Base-by-base conservation (phyloP, 169 alveolate genomes). In the Fabrea salina region DNA sequence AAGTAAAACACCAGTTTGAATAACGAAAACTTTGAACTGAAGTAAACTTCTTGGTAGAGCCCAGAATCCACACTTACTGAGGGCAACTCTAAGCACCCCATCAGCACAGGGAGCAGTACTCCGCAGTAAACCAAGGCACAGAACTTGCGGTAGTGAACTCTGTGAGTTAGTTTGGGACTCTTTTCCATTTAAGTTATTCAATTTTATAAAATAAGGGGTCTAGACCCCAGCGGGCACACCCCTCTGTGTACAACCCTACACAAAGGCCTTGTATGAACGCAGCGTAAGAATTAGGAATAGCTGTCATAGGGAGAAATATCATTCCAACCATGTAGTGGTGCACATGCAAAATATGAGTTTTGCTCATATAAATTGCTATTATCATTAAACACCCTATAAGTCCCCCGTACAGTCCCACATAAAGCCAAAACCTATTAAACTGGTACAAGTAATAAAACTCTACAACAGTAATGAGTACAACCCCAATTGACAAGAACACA, bases 241-340 rank as follows among this genome's bases (percentile, higher is more conserved):
- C 71, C 32, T 58, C 71, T 33, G 71, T 58, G 53, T 58, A 58
- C 4, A 58, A 7, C 19, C 71, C 71, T 33, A 58, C n/a, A 30
- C 47, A 37, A 1, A 58, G 25, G 43, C 71, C 71, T 58, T 33
- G 49, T 27, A 58, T 5, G 32, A 33, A n/a, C 32, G 44, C 49
- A 25, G 49, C n/a, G 32, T 27, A 58, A n/a, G 33, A n/a, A 7
- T 27, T 25, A 7, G 1, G 53, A 58, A 43, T 58, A 7, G 43
- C 71, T 58, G 71, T 58, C 30, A 58, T 25, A 58, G 71, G 71
- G n/a, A 58, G 33, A 30, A 58, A 27, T 35, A 58, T 58, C 37
- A 58, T 27, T 3, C 71, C 71, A 0, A 58, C 30, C 7, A 33
- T 33, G 39, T 58, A 58, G 22, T 58, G 22, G 4, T 27, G 71